phyloP scores from a whole-genome alignment of 2,329 filamentous ascomycete genomes.

The Parascedosporium putredinis region DNA sequence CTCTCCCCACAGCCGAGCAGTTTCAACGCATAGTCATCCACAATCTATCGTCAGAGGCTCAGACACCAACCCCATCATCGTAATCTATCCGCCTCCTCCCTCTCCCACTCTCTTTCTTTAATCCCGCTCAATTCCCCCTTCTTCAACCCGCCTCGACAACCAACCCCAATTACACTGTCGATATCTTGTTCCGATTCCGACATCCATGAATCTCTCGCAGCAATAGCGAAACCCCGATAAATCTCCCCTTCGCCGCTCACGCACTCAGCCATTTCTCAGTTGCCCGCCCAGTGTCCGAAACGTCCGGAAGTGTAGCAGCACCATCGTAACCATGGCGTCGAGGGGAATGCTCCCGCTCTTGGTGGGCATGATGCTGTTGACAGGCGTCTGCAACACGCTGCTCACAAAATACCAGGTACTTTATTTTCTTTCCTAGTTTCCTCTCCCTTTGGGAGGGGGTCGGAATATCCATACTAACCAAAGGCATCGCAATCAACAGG shows the following conservation, averaged over 20 bases:
- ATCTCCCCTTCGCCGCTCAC: no score
- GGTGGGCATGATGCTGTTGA: slow-evolving; percentile 92
- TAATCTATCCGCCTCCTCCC: neutral
- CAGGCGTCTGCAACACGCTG: slow-evolving; percentile 92
- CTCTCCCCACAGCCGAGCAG: neutral
- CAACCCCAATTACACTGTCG: neutral
- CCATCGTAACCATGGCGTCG: slow-evolving; percentile 51
- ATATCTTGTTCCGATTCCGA: neutral
- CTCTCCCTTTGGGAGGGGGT: no score
- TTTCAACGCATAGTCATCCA: neutral
- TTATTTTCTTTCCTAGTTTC: neutral
- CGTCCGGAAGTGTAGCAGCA: neutral
- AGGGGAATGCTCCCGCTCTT: slow-evolving; percentile 69
- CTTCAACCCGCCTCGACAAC: neutral
- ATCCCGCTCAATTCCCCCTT: neutral
- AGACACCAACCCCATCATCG: no score
- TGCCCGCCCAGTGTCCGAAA: no score
- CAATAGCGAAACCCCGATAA: neutral
- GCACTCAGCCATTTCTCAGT: no score
- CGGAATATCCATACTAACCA: no score
- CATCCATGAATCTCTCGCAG: neutral
- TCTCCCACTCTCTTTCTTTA: neutral
- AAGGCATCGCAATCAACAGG: slow-evolving; percentile 39
- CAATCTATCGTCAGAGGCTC: neutral
- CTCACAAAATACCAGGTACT: slow-evolving; percentile 88